These are phyloP conservation scores for Flagelloscypha sp. DNA, from an alignment of 768 basidiomycete genomes.

Conservation along the genomic window DNA sequence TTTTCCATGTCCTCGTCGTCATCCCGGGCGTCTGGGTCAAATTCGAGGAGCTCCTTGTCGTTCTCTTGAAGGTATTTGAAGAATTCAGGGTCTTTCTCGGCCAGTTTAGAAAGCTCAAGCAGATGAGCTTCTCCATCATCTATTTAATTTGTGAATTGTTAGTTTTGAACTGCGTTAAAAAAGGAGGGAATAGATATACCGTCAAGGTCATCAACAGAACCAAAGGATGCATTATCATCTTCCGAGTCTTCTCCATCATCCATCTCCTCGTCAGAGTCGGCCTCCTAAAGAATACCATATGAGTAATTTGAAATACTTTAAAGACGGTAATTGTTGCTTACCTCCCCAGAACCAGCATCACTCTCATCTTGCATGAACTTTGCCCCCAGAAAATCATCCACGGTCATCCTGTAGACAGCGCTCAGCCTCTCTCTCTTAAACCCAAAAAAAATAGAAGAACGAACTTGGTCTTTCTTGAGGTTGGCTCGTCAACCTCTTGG, in stretches of 20 bases:
- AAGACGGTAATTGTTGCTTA: no score
- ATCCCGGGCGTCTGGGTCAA: constrained; percentile 42
- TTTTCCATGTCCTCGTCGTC: constrained; percentile 39
- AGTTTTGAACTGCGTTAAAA: background rate
- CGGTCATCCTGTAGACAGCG: constrained; percentile 58
- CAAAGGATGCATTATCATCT: constrained; percentile 61
- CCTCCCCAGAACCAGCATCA: constrained; percentile 43
- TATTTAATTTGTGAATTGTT: constrained; percentile 22
- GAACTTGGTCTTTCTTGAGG: constrained; percentile 5
- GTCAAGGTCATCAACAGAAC: constrained; percentile 72
- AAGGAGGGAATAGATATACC: constrained; percentile 24
- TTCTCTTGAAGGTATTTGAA: constrained; percentile 97
- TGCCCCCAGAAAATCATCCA: constrained; percentile 69
- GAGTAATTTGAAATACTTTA: no score
- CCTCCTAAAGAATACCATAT: no score
- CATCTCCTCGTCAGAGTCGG: constrained; percentile 28
- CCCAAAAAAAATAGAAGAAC: constrained; percentile 11
- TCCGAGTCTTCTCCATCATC: constrained; percentile 28
- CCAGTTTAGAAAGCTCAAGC: constrained; percentile 76
- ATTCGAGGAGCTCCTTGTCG: constrained; percentile 84
- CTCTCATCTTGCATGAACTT: constrained; percentile 65
- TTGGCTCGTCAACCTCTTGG: constrained; percentile 23
- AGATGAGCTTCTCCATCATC: constrained; percentile 73
- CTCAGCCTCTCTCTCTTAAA: constrained; percentile 32
- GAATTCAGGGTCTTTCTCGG: constrained; percentile 97